Base-by-base conservation (phyloP, 1,139 yeast species). In the Casaregolazyma lundiana region DNA sequence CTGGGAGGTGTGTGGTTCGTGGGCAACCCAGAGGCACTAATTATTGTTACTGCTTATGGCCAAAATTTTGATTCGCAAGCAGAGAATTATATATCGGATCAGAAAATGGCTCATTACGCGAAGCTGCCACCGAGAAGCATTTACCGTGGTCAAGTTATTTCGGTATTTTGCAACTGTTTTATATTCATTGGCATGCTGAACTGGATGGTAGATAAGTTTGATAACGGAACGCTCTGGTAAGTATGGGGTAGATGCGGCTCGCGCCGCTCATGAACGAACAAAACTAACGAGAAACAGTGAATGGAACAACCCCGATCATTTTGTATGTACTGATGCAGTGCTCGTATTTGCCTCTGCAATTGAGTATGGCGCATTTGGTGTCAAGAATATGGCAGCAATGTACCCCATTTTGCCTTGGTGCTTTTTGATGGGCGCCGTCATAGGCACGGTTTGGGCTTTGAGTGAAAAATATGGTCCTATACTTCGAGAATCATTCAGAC, bases 331-430 rank as follows among this genome's bases (percentile, higher is more conserved):
- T 17, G 64, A 60, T 41, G 71, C 72, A 17, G 65, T 59, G 29
- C 70, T 78, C 1, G 73, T 64, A 56, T 79, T 69, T 62, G 65
- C 75, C 36, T 71, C 80, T 17, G 71, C 79, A 7, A 73, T 78
- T 11, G 65, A 76, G 35, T 78, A 79, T 75, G 85, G 86, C 51
- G 76, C 76, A 41, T 78, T 81, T 56, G 87, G 86, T 21, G 86
- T 87, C 24, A 67, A 73, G 57, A 71, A 76, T 44, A 73, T 78
- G 29, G 78, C 30, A 19, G 68, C 69, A 2, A 62, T 74, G 30
- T 75, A 76, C 51, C 78, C 79, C n/a, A 57, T 67, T 19, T 63
- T 76, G 56, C 66, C 67, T 50, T 76, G 64, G 66, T 70, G 64
- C 35, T 76, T 72, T 60, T 55, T 71, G 47, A 52, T 71, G 16